phyloP scores from a whole-genome alignment of 2,329 filamentous ascomycete genomes.

The Microdochium bolleyi region DNA sequence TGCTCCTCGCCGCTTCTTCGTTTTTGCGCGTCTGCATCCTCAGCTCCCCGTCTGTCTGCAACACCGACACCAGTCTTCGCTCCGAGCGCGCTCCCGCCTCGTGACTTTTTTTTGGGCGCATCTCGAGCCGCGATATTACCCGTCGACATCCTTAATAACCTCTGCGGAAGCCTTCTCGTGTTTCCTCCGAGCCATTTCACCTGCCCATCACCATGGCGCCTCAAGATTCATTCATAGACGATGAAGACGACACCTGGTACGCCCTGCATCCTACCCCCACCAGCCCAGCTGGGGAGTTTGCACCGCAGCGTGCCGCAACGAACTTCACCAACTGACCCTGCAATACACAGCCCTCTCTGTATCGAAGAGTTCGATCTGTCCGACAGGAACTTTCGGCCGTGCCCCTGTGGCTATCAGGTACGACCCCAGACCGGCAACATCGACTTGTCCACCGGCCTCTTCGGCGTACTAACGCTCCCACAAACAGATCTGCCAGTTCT shows the following conservation, averaged over 20 bases:
- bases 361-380: constrained; percentile 98
- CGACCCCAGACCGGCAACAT: constrained; percentile 10
- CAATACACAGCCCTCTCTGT: constrained; percentile 70
- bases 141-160: no score
- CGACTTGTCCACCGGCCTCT: constrained; percentile 3
- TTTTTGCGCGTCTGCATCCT: no score
- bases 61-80: no score
- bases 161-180: background rate
- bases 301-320: background rate
- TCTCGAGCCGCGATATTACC: no score
- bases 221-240: constrained; percentile 64
- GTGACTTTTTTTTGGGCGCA: no score
- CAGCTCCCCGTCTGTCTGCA: no score
- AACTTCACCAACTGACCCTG: constrained; percentile 13
- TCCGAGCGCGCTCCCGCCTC: no score
- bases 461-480: constrained; percentile 3
- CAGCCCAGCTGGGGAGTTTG: no score
- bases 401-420: constrained; percentile 97
- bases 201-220: constrained; percentile 46
- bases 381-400: constrained; percentile 93
- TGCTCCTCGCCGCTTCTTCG: no score
- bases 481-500: constrained; percentile 92
- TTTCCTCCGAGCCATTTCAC: background rate
- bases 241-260: constrained; percentile 64
- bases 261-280: constrained; percentile 11